Evolutionary conservation across 257 asterid species (phyloP).

Genomic region (Fraxinus excelsior): DNA sequence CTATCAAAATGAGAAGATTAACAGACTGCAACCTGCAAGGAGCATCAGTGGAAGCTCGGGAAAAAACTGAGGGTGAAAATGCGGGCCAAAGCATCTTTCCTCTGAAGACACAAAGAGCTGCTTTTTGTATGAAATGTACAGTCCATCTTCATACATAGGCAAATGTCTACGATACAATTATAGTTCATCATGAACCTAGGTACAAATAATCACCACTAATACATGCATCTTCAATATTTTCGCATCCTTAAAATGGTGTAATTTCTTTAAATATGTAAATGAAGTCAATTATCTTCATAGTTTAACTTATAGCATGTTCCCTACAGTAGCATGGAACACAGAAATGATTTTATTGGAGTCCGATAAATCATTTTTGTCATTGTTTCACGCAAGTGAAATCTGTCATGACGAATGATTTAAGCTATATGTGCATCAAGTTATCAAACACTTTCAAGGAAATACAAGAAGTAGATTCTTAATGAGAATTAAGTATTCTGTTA

Average conservation of each 20-base stretch:
- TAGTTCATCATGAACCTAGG: not conserved
- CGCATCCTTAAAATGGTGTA: not conserved
- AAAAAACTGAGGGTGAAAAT: not conserved
- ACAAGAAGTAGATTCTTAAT: not conserved
- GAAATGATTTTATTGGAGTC: not conserved
- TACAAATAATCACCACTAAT: not conserved
- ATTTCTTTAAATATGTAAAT: not conserved
- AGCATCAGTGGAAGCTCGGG: not conserved
- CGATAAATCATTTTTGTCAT: not conserved
- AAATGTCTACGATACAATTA: not conserved
- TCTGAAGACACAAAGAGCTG: not conserved
- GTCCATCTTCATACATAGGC: not conserved
- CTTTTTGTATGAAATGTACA: not conserved
- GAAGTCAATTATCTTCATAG: not conserved
- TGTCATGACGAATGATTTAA: not conserved
- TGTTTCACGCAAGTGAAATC: not conserved
- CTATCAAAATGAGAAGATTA: not conserved
- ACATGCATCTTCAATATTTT: not conserved
- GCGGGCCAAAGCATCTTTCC: not conserved
- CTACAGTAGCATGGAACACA: not conserved
- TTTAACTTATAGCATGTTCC: not conserved
- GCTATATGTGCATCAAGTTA: not conserved
- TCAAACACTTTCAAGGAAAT: slow-evolving; percentile 7
- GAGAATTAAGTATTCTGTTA: not conserved
- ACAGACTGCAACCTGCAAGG: not conserved